Evolutionary conservation across 441 rosid genomes (phyloP), one percentile per base, ranked within the genome.

Genomic region (Macaranga tanarius): DNA sequence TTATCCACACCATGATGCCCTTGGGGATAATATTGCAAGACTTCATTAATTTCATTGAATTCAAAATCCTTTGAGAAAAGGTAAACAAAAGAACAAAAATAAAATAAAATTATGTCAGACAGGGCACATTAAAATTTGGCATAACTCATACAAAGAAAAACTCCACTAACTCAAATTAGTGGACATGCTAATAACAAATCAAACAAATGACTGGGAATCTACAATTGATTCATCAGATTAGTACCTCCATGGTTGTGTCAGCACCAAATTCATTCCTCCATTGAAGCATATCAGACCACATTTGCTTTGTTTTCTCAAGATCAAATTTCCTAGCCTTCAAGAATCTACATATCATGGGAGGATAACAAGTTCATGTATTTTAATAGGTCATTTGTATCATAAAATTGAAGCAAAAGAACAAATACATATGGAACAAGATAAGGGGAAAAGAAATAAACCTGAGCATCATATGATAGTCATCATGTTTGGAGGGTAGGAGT

Each of bases 1-100:
- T 86, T 93, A 62, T 91, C 97, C 52, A 93, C 88, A 42, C 98
- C 98, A 64, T 93, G 98, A 80, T 93, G 86, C 45, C 98, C 98
- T 79, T 91, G 98, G 12, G 98, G 97, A 75, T 93, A 93, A 68
- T 85, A 75, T 74, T 86, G 73, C 82, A 84, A 26, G 56, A 93
- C 97, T 80, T 90, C 87, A 45, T 79, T 73, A 13, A 75, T 47
- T 75, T 93, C 98, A 23, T 77, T 83, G 71, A 88, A 93, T 4
- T 89, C 92, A 61, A 93, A 93, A n/a, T 88, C 93, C 97, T 92
- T 64, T 0, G 76, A 65, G 42, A 64, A 65, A 62, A 51, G 77
- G 38, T 47, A 52, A 34, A 34, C 47, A 42, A 42, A 69, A 45
- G 31, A 20, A 26, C 7, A 7, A 61, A 52, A 79, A 72, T 20